These are phyloP conservation scores for Exophiala dermatitidis DNA, from an alignment of 2,329 filamentous ascomycete species.

Conservation along the genomic window DNA sequence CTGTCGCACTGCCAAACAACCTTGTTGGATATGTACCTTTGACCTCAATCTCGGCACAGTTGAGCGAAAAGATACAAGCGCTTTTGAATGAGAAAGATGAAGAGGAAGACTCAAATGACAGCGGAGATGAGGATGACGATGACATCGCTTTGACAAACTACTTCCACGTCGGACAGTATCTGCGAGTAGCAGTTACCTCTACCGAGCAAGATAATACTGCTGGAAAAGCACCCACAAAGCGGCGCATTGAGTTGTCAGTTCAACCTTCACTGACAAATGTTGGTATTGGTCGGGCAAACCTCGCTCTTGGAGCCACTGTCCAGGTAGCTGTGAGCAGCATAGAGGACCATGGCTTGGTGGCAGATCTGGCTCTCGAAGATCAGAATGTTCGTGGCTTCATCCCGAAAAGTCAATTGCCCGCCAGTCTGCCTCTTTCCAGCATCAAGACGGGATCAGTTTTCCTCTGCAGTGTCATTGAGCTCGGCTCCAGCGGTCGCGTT, in stretches of 20 bases:
- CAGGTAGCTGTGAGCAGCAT: constrained; percentile 85
- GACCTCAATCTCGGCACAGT: constrained; percentile 75
- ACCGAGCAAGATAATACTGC: constrained; percentile 52
- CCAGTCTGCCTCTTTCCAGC: constrained; percentile 55
- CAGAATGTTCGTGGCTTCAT: constrained; percentile 71
- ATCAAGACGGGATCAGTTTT: constrained; percentile 79
- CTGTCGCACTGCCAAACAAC: constrained; percentile 84
- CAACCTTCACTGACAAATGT: constrained; percentile 72
- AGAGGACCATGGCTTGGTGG: constrained; percentile 92
- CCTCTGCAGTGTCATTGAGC: constrained; percentile 70
- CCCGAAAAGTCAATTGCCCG: constrained; percentile 70
- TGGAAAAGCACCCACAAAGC: constrained; percentile 59
- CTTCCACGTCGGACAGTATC: constrained; percentile 78
- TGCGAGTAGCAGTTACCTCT: constrained; percentile 75
- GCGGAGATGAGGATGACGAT: constrained; percentile 41
- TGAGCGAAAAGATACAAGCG: constrained; percentile 68
- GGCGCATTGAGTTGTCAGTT: constrained; percentile 79
- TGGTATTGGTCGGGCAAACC: constrained; percentile 62
- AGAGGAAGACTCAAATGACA: constrained; percentile 50
- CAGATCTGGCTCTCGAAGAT: constrained; percentile 75
- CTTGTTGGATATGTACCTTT: constrained; percentile 82
- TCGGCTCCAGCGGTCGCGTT: constrained; percentile 70
- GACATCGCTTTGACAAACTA: constrained; percentile 66
- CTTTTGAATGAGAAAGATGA: constrained; percentile 55
- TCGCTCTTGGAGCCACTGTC: constrained; percentile 68